These are phyloP conservation scores for Sphaerosporella brunnea DNA, from an alignment of 495 filamentous ascomycete species.

Conservation along the genomic window DNA sequence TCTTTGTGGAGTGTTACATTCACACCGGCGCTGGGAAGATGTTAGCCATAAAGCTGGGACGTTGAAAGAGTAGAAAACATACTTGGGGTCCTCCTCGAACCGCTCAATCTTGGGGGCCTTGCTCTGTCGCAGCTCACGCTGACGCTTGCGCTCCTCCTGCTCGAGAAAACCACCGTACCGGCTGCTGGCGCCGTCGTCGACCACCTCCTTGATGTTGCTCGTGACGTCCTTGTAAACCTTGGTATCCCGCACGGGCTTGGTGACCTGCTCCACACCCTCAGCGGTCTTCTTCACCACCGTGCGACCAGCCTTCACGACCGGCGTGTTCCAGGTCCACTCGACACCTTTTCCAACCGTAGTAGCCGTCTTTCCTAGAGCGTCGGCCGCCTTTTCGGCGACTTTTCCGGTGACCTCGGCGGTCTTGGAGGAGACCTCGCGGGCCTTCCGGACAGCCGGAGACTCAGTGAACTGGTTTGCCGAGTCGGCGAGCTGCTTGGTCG, in stretches of 20 bases:
- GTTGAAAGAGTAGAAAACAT: constrained; percentile 27
- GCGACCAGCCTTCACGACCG: constrained; percentile 78
- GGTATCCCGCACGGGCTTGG: constrained; percentile 78
- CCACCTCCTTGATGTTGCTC: constrained; percentile 71
- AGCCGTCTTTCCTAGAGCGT: constrained; percentile 68
- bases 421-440: constrained; percentile 65
- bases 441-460: constrained; percentile 75
- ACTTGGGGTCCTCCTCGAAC: constrained; percentile 72
- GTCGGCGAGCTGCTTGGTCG: constrained; percentile 78
- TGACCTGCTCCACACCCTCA: constrained; percentile 79
- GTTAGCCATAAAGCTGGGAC: not conserved
- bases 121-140: constrained; percentile 54
- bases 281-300: constrained; percentile 69
- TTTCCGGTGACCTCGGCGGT: constrained; percentile 51
- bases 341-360: constrained; percentile 74
- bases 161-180: constrained; percentile 92
- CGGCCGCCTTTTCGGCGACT: constrained; percentile 49
- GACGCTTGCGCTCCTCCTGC: constrained; percentile 73
- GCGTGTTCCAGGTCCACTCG: constrained; percentile 91
- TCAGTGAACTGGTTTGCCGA: constrained; percentile 83
- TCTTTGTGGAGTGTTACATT: constrained; percentile 94
- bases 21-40: constrained; percentile 57
- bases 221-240: constrained; percentile 64
- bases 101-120: constrained; percentile 41
- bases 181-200: constrained; percentile 92